phyloP scores from a whole-genome alignment of 495 filamentous ascomycete genomes.

The Astrothelium macrocarpum region DNA sequence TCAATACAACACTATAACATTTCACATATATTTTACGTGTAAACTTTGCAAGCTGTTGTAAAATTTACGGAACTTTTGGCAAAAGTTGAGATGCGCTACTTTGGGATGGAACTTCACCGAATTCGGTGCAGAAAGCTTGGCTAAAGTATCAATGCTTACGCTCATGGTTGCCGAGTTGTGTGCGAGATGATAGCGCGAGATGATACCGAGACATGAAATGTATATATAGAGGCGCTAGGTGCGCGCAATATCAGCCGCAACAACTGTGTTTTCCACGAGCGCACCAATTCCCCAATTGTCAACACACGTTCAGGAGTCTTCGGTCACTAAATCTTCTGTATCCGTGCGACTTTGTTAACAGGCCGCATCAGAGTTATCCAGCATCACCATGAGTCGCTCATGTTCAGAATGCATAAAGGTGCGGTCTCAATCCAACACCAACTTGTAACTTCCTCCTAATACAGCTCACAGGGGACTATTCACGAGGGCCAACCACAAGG shows the following conservation, averaged over 20 bases:
- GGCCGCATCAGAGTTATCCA: background rate
- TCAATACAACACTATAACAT: no score
- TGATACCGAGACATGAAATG: background rate
- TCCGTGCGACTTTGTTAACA: background rate
- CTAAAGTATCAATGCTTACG: no score
- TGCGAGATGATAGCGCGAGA: background rate
- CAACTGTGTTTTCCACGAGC: background rate
- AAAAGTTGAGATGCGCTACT: no score
- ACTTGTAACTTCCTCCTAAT: background rate
- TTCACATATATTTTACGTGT: no score
- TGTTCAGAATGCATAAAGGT: background rate
- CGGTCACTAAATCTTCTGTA: no score
- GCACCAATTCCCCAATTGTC: background rate
- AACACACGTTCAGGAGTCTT: background rate
- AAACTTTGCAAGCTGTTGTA: no score
- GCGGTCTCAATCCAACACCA: background rate
- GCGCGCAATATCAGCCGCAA: background rate
- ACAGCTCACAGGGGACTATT: constrained; percentile 30
- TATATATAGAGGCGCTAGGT: background rate
- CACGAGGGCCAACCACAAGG: constrained; percentile 34
- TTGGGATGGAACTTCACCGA: no score
- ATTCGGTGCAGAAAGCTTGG: no score
- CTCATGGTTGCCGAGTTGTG: background rate
- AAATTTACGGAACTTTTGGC: no score
- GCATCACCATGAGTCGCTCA: background rate